These are phyloP conservation scores for Eimeria praecox DNA, from an alignment of 169 alveolate species.

Conservation along the genomic window DNA sequence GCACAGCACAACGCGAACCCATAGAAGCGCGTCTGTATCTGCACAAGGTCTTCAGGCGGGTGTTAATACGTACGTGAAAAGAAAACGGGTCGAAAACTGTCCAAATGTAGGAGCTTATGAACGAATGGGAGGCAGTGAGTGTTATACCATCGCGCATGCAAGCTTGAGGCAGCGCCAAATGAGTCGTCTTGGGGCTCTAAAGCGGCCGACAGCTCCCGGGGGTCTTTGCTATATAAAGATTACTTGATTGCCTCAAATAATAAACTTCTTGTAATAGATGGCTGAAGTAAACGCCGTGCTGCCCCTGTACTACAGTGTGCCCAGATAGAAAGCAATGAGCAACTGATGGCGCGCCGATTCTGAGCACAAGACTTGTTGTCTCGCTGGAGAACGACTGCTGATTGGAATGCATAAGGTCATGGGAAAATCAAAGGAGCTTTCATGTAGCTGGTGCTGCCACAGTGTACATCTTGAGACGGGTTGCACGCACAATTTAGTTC, in stretches of 20 bases:
- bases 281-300: background rate
- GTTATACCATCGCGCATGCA: constrained; percentile 2
- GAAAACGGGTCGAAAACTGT: background rate
- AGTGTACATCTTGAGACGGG: constrained; percentile 20
- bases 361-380: constrained; percentile 31
- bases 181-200: constrained; percentile 63
- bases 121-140: background rate
- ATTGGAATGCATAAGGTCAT: background rate
- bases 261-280: background rate
- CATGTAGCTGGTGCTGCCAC: background rate
- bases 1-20: background rate
- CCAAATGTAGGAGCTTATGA: background rate
- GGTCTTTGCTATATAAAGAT: background rate
- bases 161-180: constrained; percentile 17
- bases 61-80: too few species aligned
- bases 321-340: constrained; percentile 39
- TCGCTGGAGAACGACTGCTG: background rate
- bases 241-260: background rate
- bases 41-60: background rate
- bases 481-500: constrained; percentile 3
- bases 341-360: constrained; percentile 21
- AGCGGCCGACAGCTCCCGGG: background rate
- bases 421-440: background rate
- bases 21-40: background rate
- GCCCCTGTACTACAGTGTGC: background rate